A percentile compares a stretch with the other conserved stretches of the same genome.
phyloP scores from a whole-genome alignment of 495 filamentous ascomycete genomes.

The Baudoinia panamericana region DNA sequence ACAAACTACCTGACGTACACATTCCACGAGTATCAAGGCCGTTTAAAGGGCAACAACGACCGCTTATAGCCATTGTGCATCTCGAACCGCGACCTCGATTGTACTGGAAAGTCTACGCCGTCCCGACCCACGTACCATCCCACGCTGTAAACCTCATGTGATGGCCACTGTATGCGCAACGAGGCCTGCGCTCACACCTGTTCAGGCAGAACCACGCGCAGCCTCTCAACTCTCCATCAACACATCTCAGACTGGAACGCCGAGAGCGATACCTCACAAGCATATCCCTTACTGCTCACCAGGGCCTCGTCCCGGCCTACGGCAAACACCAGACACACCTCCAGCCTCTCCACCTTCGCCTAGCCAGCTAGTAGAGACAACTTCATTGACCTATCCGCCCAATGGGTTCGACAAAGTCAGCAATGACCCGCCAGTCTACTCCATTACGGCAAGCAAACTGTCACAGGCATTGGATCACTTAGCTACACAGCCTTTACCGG shows the following conservation, averaged over 20 bases:
- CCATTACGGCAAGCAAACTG: slow-evolving; percentile 55
- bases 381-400: slow-evolving; percentile 64
- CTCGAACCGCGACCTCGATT: too few relatives aligned
- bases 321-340: too few relatives aligned
- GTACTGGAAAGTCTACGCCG: too few relatives aligned
- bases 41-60: too few relatives aligned
- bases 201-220: slow-evolving; percentile 18
- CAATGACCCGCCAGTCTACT: slow-evolving; percentile 50
- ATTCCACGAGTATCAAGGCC: too few relatives aligned
- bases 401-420: slow-evolving; percentile 45
- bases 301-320: slow-evolving; percentile 51
- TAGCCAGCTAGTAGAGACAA: slow-evolving; percentile 38
- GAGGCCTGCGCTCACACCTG: slow-evolving; percentile 14
- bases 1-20: too few relatives aligned
- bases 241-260: slow-evolving; percentile 40
- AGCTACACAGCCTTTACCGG: slow-evolving; percentile 66
- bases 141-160: too few relatives aligned
- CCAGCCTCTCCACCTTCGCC: slow-evolving; percentile 50
- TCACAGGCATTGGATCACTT: slow-evolving; percentile 59
- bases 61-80: too few relatives aligned
- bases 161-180: slow-evolving; percentile 29
- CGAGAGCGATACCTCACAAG: slow-evolving; percentile 67
- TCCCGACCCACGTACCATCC: too few relatives aligned
- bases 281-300: slow-evolving; percentile 77
- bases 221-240: slow-evolving; percentile 34